phyloP scores from a whole-genome alignment of 331 rosid genomes.

The Pyracantha coccinea region DNA sequence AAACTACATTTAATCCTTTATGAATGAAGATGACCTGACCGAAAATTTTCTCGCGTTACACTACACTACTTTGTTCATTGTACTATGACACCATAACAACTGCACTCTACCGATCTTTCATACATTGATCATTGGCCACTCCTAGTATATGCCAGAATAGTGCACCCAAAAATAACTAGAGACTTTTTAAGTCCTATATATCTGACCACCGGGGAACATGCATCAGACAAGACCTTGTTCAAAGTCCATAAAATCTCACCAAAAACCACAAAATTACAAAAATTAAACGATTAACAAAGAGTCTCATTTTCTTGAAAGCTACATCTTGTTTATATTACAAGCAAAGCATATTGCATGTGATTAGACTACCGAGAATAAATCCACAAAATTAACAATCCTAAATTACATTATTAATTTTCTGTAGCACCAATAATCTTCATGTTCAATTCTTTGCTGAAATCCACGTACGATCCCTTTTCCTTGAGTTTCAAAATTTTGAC shows the following conservation, averaged over 20 bases:
- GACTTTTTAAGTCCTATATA: background rate
- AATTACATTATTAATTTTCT: background rate
- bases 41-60: no score
- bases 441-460: conserved; percentile 1
- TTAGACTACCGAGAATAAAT: conserved; percentile 11
- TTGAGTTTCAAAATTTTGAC: conserved; percentile 23
- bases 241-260: conserved; percentile 20
- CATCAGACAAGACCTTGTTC: conserved; percentile 19
- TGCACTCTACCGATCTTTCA: no score
- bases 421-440: background rate
- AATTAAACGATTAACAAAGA: conserved; percentile 20
- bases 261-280: conserved; percentile 23
- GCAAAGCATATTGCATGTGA: conserved; percentile 16
- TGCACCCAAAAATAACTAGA: background rate
- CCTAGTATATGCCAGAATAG: background rate
- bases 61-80: no score
- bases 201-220: conserved; percentile 23
- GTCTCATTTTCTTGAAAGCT: conserved; percentile 10
- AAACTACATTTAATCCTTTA: no score
- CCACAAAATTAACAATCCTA: background rate
- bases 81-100: no score
- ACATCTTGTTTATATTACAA: conserved; percentile 11
- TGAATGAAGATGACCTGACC: no score
- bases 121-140: background rate
- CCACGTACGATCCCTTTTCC: conserved; percentile 2